phyloP scores from a whole-genome alignment of 208 protist species.

The Kentomonas sorsogonicus region DNA sequence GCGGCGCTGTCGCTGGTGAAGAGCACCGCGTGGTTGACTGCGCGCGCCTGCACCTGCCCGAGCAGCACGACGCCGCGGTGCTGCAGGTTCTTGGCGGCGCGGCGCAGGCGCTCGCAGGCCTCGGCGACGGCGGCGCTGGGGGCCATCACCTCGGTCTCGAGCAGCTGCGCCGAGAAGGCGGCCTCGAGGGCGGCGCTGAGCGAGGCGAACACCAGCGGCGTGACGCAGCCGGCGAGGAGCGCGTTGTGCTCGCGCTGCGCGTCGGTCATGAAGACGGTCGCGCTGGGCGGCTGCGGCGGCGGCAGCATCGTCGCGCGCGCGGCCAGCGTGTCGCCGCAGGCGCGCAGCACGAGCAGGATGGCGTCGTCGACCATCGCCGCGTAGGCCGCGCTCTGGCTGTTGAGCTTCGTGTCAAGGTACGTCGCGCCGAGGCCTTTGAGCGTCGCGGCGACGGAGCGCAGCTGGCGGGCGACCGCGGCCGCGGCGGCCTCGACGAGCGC shows the following conservation, averaged over 20 bases:
- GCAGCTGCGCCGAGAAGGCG: slow-evolving; percentile 18
- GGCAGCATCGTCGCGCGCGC: too few species aligned
- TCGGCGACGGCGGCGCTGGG: slow-evolving; percentile 13
- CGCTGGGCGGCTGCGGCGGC: slow-evolving; percentile 3
- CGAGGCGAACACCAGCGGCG: slow-evolving; percentile 21
- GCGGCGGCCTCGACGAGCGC: slow-evolving; percentile 13
- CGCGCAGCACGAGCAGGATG: slow-evolving; percentile 22
- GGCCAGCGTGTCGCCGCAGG: not conserved
- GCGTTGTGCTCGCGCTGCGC: slow-evolving; percentile 11
- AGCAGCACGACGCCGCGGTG: slow-evolving; percentile 50
- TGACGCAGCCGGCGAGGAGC: slow-evolving; percentile 17
- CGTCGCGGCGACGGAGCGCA: slow-evolving; percentile 48
- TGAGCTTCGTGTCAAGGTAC: slow-evolving; percentile 52
- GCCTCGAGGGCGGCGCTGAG: slow-evolving; percentile 18
- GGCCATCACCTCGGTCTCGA: slow-evolving; percentile 20
- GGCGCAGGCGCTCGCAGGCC: slow-evolving; percentile 9
- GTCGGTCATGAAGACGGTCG: not conserved
- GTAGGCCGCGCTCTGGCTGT: slow-evolving; percentile 30
- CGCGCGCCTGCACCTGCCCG: slow-evolving; percentile 41
- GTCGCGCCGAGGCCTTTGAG: slow-evolving; percentile 59
- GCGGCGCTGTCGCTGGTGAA: slow-evolving; percentile 22
- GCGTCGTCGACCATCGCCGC: slow-evolving; percentile 31
- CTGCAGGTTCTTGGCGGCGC: slow-evolving; percentile 26
- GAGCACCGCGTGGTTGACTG: slow-evolving; percentile 15
- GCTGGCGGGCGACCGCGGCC: slow-evolving; percentile 32